Evolutionary conservation across 2,329 filamentous ascomycete genomes (phyloP), one percentile per base, ranked within the genome.

Genomic region (Madurella mycetomatis): DNA sequence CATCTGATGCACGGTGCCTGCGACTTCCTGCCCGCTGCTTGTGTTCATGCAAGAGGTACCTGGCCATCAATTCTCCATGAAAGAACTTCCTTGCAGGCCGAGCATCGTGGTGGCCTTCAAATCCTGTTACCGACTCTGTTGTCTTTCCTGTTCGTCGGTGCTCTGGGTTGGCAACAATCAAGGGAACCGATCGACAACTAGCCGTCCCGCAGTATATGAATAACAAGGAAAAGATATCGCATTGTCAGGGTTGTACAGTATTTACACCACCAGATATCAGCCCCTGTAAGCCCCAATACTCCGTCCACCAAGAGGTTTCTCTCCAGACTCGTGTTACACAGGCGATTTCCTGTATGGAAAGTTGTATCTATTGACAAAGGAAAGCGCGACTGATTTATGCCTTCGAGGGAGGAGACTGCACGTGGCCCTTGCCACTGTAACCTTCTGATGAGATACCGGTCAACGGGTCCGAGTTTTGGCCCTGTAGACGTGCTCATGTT

Each of bases 401-500:
- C 64, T 74, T 70, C 70, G 78, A 76, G 65, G 81, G 78, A 66
- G 80, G 76, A 60, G 82, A 84, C 78, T 95, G 91, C 63, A 95
- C 82, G 75, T 85, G 81, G 67, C 90, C 89, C 70, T 83, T 82
- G 73, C 90, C 90, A 61, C 74, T 76, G 79, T 95, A 95, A 66
- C 84, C 85, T 71, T 87, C 83, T 69, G 87, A 87, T 63, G 86
- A 81, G 74, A 94, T 76, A 80, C 91, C 91, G 60, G 87, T 90
- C 72, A 96, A 82, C 59, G 91, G 91, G 71, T 96, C 91, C 70
- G 89, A 80, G 69, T 86, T 88, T 84, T 95, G 88, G 70, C 79
- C 78, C 89, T 95, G 71, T 71, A 58, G 47, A 37, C 1, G 44
- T 39, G 47, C 30, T 42, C n/a, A 51, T 25, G 58, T 64, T 54